Base-by-base conservation (phyloP, 768 basidiomycete genomes). In the Lactifluus echinatus region DNA sequence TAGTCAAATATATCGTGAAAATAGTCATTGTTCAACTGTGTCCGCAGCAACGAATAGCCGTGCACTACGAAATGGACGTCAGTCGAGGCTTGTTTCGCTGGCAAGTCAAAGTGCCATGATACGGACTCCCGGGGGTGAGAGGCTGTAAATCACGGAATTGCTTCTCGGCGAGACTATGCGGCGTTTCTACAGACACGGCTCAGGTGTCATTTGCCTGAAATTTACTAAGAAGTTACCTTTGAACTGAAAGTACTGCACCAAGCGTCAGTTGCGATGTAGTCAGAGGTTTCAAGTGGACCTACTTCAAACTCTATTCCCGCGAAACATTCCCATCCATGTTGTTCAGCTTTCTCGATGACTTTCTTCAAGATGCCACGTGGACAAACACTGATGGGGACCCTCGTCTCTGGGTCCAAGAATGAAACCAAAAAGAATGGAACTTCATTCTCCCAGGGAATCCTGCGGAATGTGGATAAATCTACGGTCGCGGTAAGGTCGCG, bases 301-400 rank as follows among this genome's bases (percentile, higher is more conserved):
- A 88, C 93, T 79, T 99, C 96, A 64, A 90, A 98, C 72, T 99
- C 95, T 8, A 89, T 81, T 8, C 93, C 94, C n/a, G 90, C 84
- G 64, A 83, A 77, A 66, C 91, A 89, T 29, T 81, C 73, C 62
- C 79, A 79, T 1, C 79, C 82, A 2, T 70, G 57, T 29, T 72
- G 68, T 39, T 70, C 72, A 0, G 80, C 83, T 37, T 71, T 73
- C 2, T 80, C 79, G 0, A 79, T 74, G 0, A 83, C 77, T 29
- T 73, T 76, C 65, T 79, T 78, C 42, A 97, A 73, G 31, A 87
- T 76, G n/a, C 92, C 85, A 44, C 96, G 79, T 11, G 96, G 95
- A 67, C 95, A 93, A 8, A 85, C 93, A 42, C 74, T 74, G 21
- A 99, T 73, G 0, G 88, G 87, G 56, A 83, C 71, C 61, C 79